Evolutionary conservation across 1,284 basidiomycete species (phyloP).

Genomic region (Puccinia coronata): DNA sequence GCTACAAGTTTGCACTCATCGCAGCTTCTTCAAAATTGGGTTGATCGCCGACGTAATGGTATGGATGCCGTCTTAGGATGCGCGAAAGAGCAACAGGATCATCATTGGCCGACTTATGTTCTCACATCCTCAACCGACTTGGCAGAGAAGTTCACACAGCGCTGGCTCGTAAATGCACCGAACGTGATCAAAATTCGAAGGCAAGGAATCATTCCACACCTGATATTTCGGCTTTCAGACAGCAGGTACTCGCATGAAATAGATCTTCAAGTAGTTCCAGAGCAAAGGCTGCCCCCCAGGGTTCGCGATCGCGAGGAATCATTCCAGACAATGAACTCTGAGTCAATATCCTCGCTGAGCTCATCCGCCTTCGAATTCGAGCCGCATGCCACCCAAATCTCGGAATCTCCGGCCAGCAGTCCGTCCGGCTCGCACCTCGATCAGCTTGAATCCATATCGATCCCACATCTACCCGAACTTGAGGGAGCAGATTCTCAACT

Average conservation of each 20-base stretch:
- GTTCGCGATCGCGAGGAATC: background rate
- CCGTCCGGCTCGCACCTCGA: constrained; percentile 5
- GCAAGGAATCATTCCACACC: constrained; percentile 47
- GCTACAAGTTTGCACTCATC: constrained; percentile 4
- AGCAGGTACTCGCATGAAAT: constrained; percentile 43
- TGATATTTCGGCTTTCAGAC: constrained; percentile 28
- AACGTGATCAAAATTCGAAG: constrained; percentile 29
- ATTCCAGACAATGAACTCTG: background rate
- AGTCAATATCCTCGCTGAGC: background rate
- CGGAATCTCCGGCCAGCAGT: constrained; percentile 3
- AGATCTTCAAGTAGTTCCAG: background rate
- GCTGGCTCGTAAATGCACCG: background rate
- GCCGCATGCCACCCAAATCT: background rate
- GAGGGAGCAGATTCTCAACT: background rate
- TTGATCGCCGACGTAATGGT: background rate
- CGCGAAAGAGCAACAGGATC: background rate
- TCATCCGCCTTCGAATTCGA: constrained; percentile 20
- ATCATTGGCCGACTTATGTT: constrained; percentile 16
- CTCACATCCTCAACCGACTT: constrained; percentile 22
- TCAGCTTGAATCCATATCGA: background rate
- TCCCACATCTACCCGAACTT: background rate
- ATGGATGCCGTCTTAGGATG: background rate
- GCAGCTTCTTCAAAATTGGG: background rate
- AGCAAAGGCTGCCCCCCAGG: background rate
- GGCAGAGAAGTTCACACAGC: background rate